These are phyloP conservation scores for Aureobasidium melanogenum DNA, from an alignment of 2,329 filamentous ascomycete species.

Conservation along the genomic window DNA sequence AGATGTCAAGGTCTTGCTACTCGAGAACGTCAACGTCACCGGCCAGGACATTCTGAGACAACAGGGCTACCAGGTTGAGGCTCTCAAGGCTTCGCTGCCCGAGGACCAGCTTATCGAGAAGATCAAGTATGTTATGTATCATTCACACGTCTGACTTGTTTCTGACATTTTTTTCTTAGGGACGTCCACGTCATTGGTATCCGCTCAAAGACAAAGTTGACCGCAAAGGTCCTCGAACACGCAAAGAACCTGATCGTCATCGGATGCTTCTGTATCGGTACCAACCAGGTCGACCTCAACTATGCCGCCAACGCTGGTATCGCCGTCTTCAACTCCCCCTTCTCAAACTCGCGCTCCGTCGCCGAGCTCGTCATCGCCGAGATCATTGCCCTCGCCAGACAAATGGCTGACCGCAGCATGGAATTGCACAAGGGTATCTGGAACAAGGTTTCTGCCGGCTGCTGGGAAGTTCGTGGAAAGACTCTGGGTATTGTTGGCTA, in stretches of 20 bases:
- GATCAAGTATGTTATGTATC: constrained; percentile 55
- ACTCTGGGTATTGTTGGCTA: constrained; percentile 95
- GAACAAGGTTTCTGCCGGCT: constrained; percentile 96
- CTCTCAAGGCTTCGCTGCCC: constrained; percentile 76
- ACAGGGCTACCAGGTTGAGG: constrained; percentile 95
- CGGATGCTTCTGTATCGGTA: constrained; percentile 98
- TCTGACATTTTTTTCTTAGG: constrained; percentile 35
- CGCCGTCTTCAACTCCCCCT: constrained; percentile 97
- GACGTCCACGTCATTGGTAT: constrained; percentile 97
- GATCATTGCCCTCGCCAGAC: constrained; percentile 83
- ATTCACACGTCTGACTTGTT: background rate
- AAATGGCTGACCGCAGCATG: constrained; percentile 83
- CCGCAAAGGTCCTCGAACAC: constrained; percentile 70
- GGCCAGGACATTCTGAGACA: constrained; percentile 71
- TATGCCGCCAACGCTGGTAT: constrained; percentile 79
- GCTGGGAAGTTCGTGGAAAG: constrained; percentile 98
- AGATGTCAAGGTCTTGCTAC: constrained; percentile 89
- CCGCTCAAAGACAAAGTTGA: constrained; percentile 94
- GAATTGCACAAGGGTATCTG: constrained; percentile 92
- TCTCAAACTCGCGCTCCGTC: constrained; percentile 94
- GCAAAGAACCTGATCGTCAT: constrained; percentile 93
- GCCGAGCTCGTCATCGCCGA: constrained; percentile 92
- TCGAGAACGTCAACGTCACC: constrained; percentile 93
- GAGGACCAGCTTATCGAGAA: constrained; percentile 95
- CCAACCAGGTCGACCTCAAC: constrained; percentile 84